Conservation (phyloP, 2,329 filamentous ascomycete genomes). For the Didymella lethalis region DNA sequence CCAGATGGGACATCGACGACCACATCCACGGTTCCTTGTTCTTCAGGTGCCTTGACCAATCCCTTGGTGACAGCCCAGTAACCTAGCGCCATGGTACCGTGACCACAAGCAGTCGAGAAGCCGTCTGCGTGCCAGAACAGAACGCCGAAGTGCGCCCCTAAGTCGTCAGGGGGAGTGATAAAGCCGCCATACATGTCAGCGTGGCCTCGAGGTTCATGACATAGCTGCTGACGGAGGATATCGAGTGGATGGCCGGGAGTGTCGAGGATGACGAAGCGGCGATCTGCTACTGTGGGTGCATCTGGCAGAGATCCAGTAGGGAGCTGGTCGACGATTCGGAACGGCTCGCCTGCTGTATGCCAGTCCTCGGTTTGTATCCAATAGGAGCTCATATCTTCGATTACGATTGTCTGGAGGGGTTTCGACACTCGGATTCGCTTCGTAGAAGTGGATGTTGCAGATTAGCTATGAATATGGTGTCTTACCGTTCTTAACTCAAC, state of each 20-base stretch:
- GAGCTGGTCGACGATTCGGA: conserved; percentile 17
- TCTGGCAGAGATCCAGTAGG: conserved; percentile 7
- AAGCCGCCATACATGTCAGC: conserved; percentile 62
- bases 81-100: conserved; percentile 61
- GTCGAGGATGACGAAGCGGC: conserved; percentile 10
- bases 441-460: not conserved
- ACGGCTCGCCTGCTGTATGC: conserved; percentile 24
- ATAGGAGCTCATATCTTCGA: not conserved
- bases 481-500: not conserved
- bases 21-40: conserved; percentile 10
- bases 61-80: conserved; percentile 19
- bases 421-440: no score
- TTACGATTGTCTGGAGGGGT: not conserved
- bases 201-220: conserved; percentile 58
- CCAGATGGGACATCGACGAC: conserved; percentile 24
- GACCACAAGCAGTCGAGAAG: conserved; percentile 62
- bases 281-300: conserved; percentile 14
- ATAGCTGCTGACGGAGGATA: conserved; percentile 15
- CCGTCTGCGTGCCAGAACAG: conserved; percentile 59
- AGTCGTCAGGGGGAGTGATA: conserved; percentile 49
- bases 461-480: not conserved
- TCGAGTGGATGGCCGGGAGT: conserved; percentile 13
- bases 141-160: conserved; percentile 60
- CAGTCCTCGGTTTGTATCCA: conserved; percentile 23
- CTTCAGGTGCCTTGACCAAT: conserved; percentile 7